These are phyloP conservation scores for Linnemannia schmuckeri DNA, from an alignment of 192 early-diverging fungal species.

Conservation along the genomic window DNA sequence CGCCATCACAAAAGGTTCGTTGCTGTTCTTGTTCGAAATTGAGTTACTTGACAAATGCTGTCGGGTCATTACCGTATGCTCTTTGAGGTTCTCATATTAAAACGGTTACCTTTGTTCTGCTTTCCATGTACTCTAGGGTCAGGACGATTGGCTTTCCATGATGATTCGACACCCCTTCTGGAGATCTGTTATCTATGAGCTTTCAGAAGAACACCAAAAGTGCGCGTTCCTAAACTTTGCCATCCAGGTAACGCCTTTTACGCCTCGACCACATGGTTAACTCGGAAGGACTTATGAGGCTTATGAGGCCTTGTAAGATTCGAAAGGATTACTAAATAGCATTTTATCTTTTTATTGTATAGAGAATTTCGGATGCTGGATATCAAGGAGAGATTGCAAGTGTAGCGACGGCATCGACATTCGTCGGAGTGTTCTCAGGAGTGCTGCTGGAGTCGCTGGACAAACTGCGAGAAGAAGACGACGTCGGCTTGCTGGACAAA, in stretches of 20 bases:
- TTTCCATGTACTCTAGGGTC: slow-evolving; percentile 28
- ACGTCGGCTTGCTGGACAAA: slow-evolving; percentile 65
- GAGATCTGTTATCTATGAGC: slow-evolving; percentile 75
- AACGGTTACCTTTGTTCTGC: too few relatives aligned
- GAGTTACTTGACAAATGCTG: background rate
- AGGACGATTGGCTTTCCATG: slow-evolving; percentile 66
- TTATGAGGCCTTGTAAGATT: background rate
- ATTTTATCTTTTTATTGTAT: background rate
- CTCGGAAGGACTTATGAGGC: too few relatives aligned
- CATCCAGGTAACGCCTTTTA: slow-evolving; percentile 61
- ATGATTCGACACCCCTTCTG: slow-evolving; percentile 74
- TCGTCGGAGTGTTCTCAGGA: slow-evolving; percentile 74
- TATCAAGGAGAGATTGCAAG: slow-evolving; percentile 75
- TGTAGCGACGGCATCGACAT: slow-evolving; percentile 74
- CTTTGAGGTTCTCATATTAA: background rate
- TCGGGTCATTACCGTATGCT: background rate
- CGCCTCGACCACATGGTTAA: too few relatives aligned
- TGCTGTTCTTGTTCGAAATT: background rate
- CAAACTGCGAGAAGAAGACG: slow-evolving; percentile 68
- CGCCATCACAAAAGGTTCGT: background rate
- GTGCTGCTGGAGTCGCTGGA: slow-evolving; percentile 74
- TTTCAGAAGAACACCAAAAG: slow-evolving; percentile 73
- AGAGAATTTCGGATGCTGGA: slow-evolving; percentile 74
- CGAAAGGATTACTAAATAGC: background rate
- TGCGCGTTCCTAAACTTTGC: slow-evolving; percentile 73